A percentile compares a stretch with the other conserved stretches of the same genome.
Conservation (phyloP, 345 rosid species). For the Syzygium grande region DNA sequence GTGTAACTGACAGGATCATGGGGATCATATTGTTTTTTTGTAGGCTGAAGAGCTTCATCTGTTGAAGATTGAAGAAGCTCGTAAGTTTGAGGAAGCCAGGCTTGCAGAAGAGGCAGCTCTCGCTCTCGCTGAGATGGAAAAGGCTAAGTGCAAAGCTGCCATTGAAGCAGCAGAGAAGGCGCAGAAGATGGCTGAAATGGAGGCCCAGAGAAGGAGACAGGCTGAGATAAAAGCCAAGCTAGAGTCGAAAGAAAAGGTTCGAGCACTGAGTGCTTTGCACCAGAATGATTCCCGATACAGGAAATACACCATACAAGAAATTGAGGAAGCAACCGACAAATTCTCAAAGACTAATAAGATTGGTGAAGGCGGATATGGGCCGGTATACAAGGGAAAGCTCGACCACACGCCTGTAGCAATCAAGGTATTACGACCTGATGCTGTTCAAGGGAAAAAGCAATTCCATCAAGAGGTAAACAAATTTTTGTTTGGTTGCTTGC, state of each 20-base stretch:
- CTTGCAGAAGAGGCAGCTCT: slow-evolving; percentile 71
- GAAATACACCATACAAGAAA: slow-evolving; percentile 69
- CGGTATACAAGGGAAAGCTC: slow-evolving; percentile 74
- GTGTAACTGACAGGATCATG: neutral
- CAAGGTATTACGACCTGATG: slow-evolving; percentile 83
- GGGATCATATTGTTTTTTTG: neutral
- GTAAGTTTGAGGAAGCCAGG: slow-evolving; percentile 62
- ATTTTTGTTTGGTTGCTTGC: neutral
- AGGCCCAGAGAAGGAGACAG: slow-evolving; percentile 51
- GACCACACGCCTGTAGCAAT: slow-evolving; percentile 91
- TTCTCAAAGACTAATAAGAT: slow-evolving; percentile 45
- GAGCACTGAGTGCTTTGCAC: slow-evolving; percentile 53
- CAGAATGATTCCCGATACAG: slow-evolving; percentile 57
- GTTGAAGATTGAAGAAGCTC: slow-evolving; percentile 66
- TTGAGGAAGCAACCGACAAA: slow-evolving; percentile 59
- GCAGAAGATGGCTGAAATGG: slow-evolving; percentile 59
- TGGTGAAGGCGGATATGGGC: slow-evolving; percentile 98
- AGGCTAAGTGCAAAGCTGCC: slow-evolving; percentile 78
- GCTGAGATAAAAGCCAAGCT: slow-evolving; percentile 67
- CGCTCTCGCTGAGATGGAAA: slow-evolving; percentile 74
- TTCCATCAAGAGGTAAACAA: slow-evolving; percentile 75
- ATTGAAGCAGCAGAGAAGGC: slow-evolving; percentile 81
- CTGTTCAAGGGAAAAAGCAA: slow-evolving; percentile 84
- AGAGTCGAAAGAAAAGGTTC: slow-evolving; percentile 67
- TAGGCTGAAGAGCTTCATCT: slow-evolving; percentile 71